Percentiles rank a stretch among this genome's conserved stretches.
Evolutionary conservation across 23 red algal genomes (phyloP).

Genomic region (Chondrus crispus): DNA sequence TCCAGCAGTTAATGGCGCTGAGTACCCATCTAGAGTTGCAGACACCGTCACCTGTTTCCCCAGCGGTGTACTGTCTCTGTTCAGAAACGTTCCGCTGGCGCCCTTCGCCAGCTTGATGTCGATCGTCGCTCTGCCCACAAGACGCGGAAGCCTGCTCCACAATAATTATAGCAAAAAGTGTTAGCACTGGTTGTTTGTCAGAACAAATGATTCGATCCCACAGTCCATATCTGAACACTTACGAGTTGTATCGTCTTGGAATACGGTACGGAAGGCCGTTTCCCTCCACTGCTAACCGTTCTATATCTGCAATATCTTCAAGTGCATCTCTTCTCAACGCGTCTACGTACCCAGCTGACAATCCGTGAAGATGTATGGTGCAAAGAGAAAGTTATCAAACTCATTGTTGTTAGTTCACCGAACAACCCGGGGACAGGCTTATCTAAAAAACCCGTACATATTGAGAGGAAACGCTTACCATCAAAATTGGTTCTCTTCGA

Average conservation of each 20-base stretch:
- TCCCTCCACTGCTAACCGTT: conserved; percentile 63
- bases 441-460: neutral
- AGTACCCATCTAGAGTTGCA: conserved; percentile 85
- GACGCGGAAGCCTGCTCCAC: conserved; percentile 64
- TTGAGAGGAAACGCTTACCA: conserved; percentile 11
- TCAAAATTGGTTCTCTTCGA: conserved; percentile 47
- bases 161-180: too few species aligned
- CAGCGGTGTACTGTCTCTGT: neutral
- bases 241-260: conserved; percentile 76
- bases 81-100: conserved; percentile 6
- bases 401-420: too few species aligned
- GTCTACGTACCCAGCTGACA: conserved; percentile 24
- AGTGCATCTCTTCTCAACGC: conserved; percentile 37
- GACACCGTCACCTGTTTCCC: conserved; percentile 62
- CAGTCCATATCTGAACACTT: neutral
- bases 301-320: conserved; percentile 53
- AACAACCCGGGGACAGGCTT: too few species aligned
- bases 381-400: neutral
- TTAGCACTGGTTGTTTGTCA: too few species aligned
- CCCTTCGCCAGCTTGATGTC: conserved; percentile 66
- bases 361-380: neutral
- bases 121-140: conserved; percentile 80
- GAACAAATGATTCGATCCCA: too few species aligned
- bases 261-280: conserved; percentile 69
- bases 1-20: conserved; percentile 84